These are phyloP conservation scores for Monosporascus sp. DNA, from an alignment of 2,329 filamentous ascomycete species.

Conservation along the genomic window DNA sequence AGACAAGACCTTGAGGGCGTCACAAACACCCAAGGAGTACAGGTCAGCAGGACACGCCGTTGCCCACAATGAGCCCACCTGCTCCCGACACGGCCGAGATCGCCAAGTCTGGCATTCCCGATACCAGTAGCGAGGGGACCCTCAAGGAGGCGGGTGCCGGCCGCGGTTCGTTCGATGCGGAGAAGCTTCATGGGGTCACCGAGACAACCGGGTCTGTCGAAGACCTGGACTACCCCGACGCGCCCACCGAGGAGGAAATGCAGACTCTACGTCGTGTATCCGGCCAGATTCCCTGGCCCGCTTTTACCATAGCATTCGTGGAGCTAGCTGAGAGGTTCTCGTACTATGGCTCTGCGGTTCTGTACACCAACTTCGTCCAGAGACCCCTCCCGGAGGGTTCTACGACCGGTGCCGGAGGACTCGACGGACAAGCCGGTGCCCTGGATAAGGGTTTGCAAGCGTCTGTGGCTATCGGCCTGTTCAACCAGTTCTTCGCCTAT, in stretches of 20 bases:
- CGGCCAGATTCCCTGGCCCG: slow-evolving; percentile 58
- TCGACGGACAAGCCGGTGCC: slow-evolving; percentile 39
- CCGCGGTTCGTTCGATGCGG: neutral
- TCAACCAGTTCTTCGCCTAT: slow-evolving; percentile 60
- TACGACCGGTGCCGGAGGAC: slow-evolving; percentile 43
- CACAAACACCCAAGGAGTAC: neutral
- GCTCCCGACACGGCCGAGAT: neutral
- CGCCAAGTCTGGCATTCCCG: neutral
- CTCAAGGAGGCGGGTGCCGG: neutral
- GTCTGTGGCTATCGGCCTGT: slow-evolving; percentile 41
- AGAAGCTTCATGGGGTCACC: neutral
- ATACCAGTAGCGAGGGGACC: neutral
- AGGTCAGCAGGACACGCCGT: neutral
- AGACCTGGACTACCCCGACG: neutral
- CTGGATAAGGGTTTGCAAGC: slow-evolving; percentile 54
- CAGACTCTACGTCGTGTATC: slow-evolving; percentile 57
- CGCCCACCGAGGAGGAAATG: slow-evolving; percentile 59
- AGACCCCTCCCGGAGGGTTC: slow-evolving; percentile 48
- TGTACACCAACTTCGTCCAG: slow-evolving; percentile 65
- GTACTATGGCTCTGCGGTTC: slow-evolving; percentile 66
- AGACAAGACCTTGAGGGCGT: neutral
- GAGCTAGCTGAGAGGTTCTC: slow-evolving; percentile 74
- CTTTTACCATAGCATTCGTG: slow-evolving; percentile 66
- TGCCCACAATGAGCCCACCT: neutral
- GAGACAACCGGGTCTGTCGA: neutral